Conservation (phyloP, 208 protist species). For the Acanthamoeba triangularis region DNA sequence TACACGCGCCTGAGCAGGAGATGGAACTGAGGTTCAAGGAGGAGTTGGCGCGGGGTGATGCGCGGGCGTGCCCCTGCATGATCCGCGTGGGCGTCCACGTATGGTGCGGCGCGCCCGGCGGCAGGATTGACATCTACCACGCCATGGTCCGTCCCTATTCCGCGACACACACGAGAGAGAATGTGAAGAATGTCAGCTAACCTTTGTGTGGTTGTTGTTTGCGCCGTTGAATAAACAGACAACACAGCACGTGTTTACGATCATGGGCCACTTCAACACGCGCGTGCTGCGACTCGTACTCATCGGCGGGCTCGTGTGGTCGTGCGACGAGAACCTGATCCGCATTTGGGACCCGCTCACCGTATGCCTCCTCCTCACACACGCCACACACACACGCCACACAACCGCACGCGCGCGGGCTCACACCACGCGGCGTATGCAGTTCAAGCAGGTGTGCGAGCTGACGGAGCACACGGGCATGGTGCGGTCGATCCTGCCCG, state of each 20-base stretch:
- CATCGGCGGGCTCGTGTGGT: slow-evolving; percentile 12
- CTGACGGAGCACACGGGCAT: not conserved
- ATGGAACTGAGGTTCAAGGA: slow-evolving; percentile 5
- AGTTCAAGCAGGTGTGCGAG: not conserved
- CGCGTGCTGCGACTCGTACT: not conserved
- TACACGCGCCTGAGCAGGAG: not conserved
- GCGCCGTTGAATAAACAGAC: not conserved
- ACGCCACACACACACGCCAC: too few species aligned
- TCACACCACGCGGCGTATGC: not conserved
- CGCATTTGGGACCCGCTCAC: slow-evolving; percentile 25
- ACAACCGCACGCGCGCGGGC: not conserved
- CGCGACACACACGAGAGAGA: not conserved
- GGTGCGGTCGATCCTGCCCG: slow-evolving; percentile 11
- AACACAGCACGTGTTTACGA: not conserved
- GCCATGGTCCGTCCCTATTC: not conserved
- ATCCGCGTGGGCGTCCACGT: not conserved
- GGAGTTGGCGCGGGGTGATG: not conserved
- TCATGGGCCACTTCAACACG: not conserved
- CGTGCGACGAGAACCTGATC: slow-evolving; percentile 17
- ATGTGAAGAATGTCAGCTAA: not conserved
- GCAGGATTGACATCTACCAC: slow-evolving; percentile 24
- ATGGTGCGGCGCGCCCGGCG: not conserved
- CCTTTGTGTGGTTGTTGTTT: not conserved
- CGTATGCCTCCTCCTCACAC: not conserved
- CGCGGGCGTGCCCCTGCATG: slow-evolving; percentile 4